Evolutionary conservation across 345 rosid genomes (phyloP).

Genomic region (Populus ilicifolia): DNA sequence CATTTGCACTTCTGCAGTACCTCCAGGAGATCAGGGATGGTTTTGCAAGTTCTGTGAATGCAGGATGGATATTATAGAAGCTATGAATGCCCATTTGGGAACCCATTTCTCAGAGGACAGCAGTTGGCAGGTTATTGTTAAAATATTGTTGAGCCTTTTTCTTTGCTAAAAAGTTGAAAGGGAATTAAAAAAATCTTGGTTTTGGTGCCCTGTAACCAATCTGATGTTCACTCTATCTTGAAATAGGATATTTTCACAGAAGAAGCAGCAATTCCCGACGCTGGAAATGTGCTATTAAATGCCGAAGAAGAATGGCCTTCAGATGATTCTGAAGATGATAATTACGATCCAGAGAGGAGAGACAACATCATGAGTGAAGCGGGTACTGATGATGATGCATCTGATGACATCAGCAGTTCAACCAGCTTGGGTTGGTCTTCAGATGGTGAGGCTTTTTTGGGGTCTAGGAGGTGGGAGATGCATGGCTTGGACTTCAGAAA

Average conservation of each 20-base stretch:
- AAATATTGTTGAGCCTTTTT: slow-evolving; percentile 5
- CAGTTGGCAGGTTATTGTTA: slow-evolving; percentile 71
- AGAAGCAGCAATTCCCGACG: slow-evolving; percentile 68
- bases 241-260: slow-evolving; percentile 78
- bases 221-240: slow-evolving; percentile 2
- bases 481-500: slow-evolving; percentile 24
- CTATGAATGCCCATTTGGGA: slow-evolving; percentile 92
- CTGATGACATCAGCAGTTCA: slow-evolving; percentile 45
- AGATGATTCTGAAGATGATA: slow-evolving; percentile 90
- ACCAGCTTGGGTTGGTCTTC: slow-evolving; percentile 80
- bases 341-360: slow-evolving; percentile 77
- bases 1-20: slow-evolving; percentile 75
- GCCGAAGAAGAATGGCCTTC: slow-evolving; percentile 89
- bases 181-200: not conserved
- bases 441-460: slow-evolving; percentile 51
- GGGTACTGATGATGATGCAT: slow-evolving; percentile 46
- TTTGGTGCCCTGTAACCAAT: slow-evolving; percentile 19
- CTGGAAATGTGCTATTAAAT: slow-evolving; percentile 46
- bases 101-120: slow-evolving; percentile 59
- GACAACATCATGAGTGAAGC: slow-evolving; percentile 47
- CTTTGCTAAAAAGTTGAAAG: not conserved
- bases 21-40: slow-evolving; percentile 98
- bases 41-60: slow-evolving; percentile 87
- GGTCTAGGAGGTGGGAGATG: slow-evolving; percentile 39
- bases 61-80: slow-evolving; percentile 83